phyloP scores from a whole-genome alignment of 495 filamentous ascomycete species.

The Penicillium paradoxum region DNA sequence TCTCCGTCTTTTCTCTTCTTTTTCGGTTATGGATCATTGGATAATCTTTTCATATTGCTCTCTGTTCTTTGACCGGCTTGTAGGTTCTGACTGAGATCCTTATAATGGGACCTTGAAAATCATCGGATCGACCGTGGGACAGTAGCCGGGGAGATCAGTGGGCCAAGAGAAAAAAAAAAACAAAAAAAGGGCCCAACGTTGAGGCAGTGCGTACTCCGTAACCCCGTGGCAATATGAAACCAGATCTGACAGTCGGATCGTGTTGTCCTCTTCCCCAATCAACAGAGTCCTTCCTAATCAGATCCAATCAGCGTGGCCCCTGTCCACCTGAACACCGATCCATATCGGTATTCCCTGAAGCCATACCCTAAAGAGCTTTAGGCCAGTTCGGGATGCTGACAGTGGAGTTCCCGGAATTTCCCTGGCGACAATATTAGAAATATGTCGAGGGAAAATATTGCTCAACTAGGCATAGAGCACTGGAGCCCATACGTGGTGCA shows the following conservation, averaged over 20 bases:
- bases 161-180: constrained; percentile 11
- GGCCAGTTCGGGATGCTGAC: constrained; percentile 1
- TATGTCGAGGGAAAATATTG: not conserved
- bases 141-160: constrained; percentile 38
- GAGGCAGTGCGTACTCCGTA: not conserved
- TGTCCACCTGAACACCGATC: too few species aligned
- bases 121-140: constrained; percentile 20
- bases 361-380: not conserved
- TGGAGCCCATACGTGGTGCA: not conserved
- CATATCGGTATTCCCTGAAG: not conserved
- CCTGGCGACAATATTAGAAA: too few species aligned
- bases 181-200: not conserved
- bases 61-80: not conserved
- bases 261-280: constrained; percentile 8
- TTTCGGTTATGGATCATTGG: not conserved
- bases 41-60: not conserved
- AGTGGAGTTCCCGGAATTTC: not conserved
- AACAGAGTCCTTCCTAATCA: constrained; percentile 12
- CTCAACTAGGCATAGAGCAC: too few species aligned
- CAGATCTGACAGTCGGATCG: constrained; percentile 25
- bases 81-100: constrained; percentile 6
- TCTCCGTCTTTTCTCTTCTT: not conserved
- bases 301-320: constrained; percentile 16
- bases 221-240: constrained; percentile 20
- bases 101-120: not conserved